phyloP scores from a whole-genome alignment of 495 filamentous ascomycete species.

The Delitschia confertaspora region DNA sequence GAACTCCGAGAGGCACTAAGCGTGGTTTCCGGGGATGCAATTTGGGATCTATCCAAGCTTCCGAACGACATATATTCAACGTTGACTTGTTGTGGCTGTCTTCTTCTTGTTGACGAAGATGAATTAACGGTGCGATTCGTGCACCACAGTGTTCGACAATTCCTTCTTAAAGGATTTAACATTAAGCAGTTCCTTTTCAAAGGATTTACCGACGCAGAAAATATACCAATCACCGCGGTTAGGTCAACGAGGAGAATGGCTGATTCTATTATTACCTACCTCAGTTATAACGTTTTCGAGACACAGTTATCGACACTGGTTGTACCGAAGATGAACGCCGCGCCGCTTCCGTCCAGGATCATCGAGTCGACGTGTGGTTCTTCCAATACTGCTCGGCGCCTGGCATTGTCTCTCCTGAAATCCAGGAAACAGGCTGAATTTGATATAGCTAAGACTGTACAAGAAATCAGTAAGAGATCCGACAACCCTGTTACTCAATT shows the following conservation, averaged over 20 bases:
- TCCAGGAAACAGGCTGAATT: conserved; percentile 25
- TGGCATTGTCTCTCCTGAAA: conserved; percentile 30
- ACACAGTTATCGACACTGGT: conserved; percentile 30
- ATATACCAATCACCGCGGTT: conserved; percentile 23
- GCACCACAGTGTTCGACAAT: conserved; percentile 41
- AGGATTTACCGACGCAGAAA: conserved; percentile 14
- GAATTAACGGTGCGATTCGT: conserved; percentile 35
- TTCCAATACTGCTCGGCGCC: conserved; percentile 22
- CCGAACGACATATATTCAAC: conserved; percentile 35
- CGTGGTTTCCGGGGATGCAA: conserved; percentile 33
- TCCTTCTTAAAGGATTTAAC: conserved; percentile 31
- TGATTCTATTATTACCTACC: conserved; percentile 37
- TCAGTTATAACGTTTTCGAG: conserved; percentile 38
- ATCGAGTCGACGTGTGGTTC: conserved; percentile 26
- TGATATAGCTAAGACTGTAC: conserved; percentile 31
- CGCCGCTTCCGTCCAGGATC: conserved; percentile 28
- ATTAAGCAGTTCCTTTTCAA: conserved; percentile 39
- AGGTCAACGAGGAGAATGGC: conserved; percentile 30
- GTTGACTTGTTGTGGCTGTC: conserved; percentile 38
- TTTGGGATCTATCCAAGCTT: conserved; percentile 33
- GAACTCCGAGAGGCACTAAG: conserved; percentile 41
- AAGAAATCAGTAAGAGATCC: conserved; percentile 21
- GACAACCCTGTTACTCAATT: conserved; percentile 15
- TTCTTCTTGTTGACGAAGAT: conserved; percentile 42
- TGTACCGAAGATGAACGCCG: conserved; percentile 23